Base-by-base conservation (phyloP, 148 eudicot genomes). In the Linanthus parryae region DNA sequence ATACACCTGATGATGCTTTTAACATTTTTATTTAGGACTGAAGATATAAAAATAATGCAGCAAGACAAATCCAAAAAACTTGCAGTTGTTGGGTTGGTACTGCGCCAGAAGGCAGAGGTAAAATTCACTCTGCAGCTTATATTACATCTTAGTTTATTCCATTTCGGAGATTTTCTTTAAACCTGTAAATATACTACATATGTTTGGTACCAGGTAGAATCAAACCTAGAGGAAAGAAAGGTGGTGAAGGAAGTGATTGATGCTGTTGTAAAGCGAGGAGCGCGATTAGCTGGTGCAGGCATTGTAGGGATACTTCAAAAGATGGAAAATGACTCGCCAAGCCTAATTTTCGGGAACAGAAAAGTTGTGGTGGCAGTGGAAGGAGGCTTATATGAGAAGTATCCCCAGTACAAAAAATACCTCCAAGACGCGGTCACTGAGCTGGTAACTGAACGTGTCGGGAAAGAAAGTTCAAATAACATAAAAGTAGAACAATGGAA, bases 21-120 rank as follows among this genome's bases (percentile, higher is more conserved):
- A n/a, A n/a, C n/a, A n/a, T n/a, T n/a, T 9, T n/a, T n/a, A n/a
- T n/a, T n/a, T 44, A 79, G 84, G 63, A 60, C 76, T 0, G 78
- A 74, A 1, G 85, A 80, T 56, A 67, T 80, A 67, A 79, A 76
- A 26, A 73, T 77, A 15, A 80, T 80, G 82, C 82, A 80, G 39
- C 82, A 80, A 59, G 86, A 80, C 56, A 61, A 76, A 18, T 67
- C 82, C 26, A 79, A 80, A 61, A 72, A 75, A 20, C 80, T 42
- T 12, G 73, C 61, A 35, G 65, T 73, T n/a, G 72, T 73, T 2
- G 70, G 65, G n/a, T n/a, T n/a, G n/a, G n/a, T n/a, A n/a, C n/a
- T n/a, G n/a, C n/a, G n/a, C 8, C 82, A 76, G 34, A 76, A 73
- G 48, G 76, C 73, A 12, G 61, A 45, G 9, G 71, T 69, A 58